phyloP scores from a whole-genome alignment of 2,329 filamentous ascomycete species.

The Xylariales sp. region DNA sequence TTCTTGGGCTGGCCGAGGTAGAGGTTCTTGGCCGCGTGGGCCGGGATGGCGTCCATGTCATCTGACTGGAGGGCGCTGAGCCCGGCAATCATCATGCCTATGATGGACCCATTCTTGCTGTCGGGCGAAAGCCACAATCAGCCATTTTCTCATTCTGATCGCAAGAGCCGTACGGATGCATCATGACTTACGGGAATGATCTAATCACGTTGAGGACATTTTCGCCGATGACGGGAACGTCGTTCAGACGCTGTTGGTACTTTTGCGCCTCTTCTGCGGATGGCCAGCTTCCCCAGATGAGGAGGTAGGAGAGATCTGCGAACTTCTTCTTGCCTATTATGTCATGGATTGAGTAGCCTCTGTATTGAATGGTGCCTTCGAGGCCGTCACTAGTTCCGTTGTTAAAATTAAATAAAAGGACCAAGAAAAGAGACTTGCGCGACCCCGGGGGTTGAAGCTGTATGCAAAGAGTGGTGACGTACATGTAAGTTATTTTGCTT shows the following conservation, averaged over 20 bases:
- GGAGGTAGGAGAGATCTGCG: conserved; percentile 35
- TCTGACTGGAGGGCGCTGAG: conserved; percentile 36
- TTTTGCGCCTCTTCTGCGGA: conserved; percentile 29
- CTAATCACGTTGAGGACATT: conserved; percentile 36
- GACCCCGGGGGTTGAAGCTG: neutral
- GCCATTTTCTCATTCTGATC: neutral
- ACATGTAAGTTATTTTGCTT: conserved; percentile 41
- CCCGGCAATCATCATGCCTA: conserved; percentile 41
- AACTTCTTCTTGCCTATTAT: conserved; percentile 37
- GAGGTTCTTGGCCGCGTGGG: conserved; percentile 36
- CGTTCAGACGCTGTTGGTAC: conserved; percentile 35
- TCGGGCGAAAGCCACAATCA: conserved; percentile 6
- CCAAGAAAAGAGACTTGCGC: neutral
- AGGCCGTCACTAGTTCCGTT: conserved; percentile 24
- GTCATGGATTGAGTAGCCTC: conserved; percentile 38
- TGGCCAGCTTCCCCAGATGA: conserved; percentile 38
- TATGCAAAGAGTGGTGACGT: neutral
- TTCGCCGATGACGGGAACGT: conserved; percentile 32
- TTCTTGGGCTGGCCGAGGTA: conserved; percentile 37
- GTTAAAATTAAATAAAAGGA: conserved; percentile 3
- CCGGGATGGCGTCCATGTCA: conserved; percentile 36
- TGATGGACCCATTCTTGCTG: conserved; percentile 39
- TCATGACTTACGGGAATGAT: conserved; percentile 34
- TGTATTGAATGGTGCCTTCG: conserved; percentile 36
- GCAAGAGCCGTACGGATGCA: neutral